Evolutionary conservation across 2,329 filamentous ascomycete genomes (phyloP), one percentile per base, ranked within the genome.

Genomic region (Fusarium secorum): DNA sequence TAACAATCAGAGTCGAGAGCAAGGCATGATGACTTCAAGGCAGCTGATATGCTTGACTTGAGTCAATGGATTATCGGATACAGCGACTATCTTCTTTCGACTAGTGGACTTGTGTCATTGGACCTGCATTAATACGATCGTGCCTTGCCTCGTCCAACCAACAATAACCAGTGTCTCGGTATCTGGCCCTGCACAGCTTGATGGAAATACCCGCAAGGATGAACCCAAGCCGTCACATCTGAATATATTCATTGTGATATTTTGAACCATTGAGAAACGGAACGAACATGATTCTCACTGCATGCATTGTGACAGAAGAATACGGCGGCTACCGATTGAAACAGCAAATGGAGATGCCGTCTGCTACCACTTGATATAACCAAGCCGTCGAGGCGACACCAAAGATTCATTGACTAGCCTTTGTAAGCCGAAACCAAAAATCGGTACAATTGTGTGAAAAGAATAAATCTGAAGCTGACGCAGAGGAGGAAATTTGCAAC

Each of bases 251-350:
- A 3, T 38, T 35, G 44, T 24, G 38, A 20, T 22, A n/a, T 38
- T 49, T 10, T 42, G 33, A 41, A 18, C 24, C 33, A 41, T 53
- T 22, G 39, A 53, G 45, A 49, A 56, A 57, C 17, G 35, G n/a
- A 49, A 36, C 36, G 57, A 26, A 48, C 45, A 58, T 56, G 28
- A n/a, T 58, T 46, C 48, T 46, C 46, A 35, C 18, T 52, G 44
- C 53, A 32, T 42, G 41, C 38, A 45, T 60, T 53, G 33, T 48
- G 49, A 45, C 30, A 35, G 51, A 41, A 56, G 24, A 44, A 46
- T 38, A 54, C 32, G 52, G 60, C 61, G 60, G 70, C 63, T 41
- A 59, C 60, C 65, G 58, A 68, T 68, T 67, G 65, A 75, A 76
- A 74, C 63, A 59, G 35, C 44, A 42, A 48, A 45, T 41, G 51